phyloP scores from a whole-genome alignment of 345 rosid species.

The Citrus medica region DNA sequence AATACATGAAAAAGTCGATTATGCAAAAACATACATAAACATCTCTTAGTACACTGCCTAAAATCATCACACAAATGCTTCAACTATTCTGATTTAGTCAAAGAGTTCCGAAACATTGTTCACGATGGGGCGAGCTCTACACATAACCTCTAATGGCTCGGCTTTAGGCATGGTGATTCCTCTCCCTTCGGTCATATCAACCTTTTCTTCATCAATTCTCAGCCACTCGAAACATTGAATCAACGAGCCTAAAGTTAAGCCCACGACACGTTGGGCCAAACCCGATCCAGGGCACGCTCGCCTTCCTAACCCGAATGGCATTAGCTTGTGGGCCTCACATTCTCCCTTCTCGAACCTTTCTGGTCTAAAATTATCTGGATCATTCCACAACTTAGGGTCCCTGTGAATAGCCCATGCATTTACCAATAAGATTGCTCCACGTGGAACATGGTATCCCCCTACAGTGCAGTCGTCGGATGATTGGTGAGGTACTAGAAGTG shows the following conservation, averaged over 20 bases:
- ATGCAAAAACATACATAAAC: neutral
- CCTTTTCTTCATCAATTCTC: constrained; percentile 25
- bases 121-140: constrained; percentile 33
- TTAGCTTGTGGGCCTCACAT: constrained; percentile 16
- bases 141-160: constrained; percentile 23
- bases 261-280: constrained; percentile 29
- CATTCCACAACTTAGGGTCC: constrained; percentile 42
- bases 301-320: constrained; percentile 44
- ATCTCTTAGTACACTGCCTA: neutral
- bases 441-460: constrained; percentile 43
- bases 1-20: neutral
- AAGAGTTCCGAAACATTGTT: neutral
- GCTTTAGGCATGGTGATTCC: constrained; percentile 35
- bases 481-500: constrained; percentile 45
- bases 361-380: constrained; percentile 39
- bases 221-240: constrained; percentile 50
- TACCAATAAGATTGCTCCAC: constrained; percentile 35
- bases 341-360: constrained; percentile 39
- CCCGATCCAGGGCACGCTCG: constrained; percentile 45
- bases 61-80: neutral
- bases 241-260: constrained; percentile 31
- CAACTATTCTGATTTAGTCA: neutral
- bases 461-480: constrained; percentile 37
- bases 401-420: constrained; percentile 59
- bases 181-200: constrained; percentile 39